Percentiles rank a stretch among this genome's conserved stretches.
Conservation (phyloP, 2,329 filamentous ascomycete genomes). For the Cryphonectria naterciae region DNA sequence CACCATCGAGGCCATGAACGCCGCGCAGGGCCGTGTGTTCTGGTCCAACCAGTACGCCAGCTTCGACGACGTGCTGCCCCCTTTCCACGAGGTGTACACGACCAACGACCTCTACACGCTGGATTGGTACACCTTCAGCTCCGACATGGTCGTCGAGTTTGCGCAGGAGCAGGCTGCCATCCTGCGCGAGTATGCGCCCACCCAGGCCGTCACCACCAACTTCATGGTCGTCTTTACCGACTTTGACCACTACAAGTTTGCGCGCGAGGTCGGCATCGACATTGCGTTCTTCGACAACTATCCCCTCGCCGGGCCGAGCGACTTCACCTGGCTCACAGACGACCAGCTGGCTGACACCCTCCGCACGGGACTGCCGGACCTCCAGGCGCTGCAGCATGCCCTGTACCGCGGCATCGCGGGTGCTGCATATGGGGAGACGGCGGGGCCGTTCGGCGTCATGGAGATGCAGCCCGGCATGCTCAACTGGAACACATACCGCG, state of each 20-base stretch:
- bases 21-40: conserved; percentile 33
- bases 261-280: conserved; percentile 32
- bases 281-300: conserved; percentile 33
- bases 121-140: conserved; percentile 34
- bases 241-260: conserved; percentile 33
- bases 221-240: conserved; percentile 32
- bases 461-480: conserved; percentile 35
- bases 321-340: conserved; percentile 29
- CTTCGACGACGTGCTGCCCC: conserved; percentile 32
- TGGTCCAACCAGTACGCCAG: conserved; percentile 33
- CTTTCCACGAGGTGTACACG: conserved; percentile 33
- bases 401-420: conserved; percentile 33
- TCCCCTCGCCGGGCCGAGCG: conserved; percentile 27
- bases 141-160: conserved; percentile 34
- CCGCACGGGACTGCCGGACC: conserved; percentile 32
- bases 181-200: conserved; percentile 30
- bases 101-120: conserved; percentile 32
- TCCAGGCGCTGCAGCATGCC: conserved; percentile 32
- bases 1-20: conserved; percentile 32
- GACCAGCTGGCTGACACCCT: conserved; percentile 30
- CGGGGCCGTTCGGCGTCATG: conserved; percentile 33
- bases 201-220: conserved; percentile 33
- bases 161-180: conserved; percentile 33
- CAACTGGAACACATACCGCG: conserved; percentile 33
- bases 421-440: conserved; percentile 29